Evolutionary conservation across 805 yeast species (phyloP), one percentile per base, ranked within the genome.

Genomic region (Saccharomycopsis selenospora): DNA sequence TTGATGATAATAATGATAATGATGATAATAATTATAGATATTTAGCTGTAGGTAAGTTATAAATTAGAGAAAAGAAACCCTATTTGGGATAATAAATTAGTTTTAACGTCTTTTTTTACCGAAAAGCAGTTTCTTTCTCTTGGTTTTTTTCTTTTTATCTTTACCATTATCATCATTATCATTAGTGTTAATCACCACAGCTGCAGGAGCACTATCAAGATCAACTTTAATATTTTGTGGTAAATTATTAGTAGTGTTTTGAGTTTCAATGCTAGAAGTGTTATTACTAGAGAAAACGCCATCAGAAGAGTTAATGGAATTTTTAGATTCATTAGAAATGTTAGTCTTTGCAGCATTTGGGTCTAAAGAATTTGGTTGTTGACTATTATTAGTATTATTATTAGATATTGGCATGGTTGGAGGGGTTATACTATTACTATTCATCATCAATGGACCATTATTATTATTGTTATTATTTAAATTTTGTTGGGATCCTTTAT

Each of bases 111-210:
- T 43, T 43, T 51, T 51, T 22, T 48, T 46, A 5, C 51, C 51
- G 41, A 51, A 51, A 45, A 52, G 45, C 5, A 42, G 36, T 48
- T 46, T 49, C 55, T 36, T 52, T 23, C 49, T 51, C 43, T 41
- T 36, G 29, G 43, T 49, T 43, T 49, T 46, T 14, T 41, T 45
- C 43, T 41, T 45, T 20, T 46, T 49, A 25, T 46, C 44, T 14
- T 46, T 44, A 3, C 20, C 28, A 30, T 46, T 46, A 28, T 27
- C 33, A 29, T 14, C 40, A 28, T 24, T 26, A 10, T 36, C 49
- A n/a, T 36, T 36, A 11, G 41, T 30, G 13, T 25, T 41, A 33
- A 38, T 25, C 2, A 41, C 25, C 3, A 30, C 26, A 18, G 25
- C 13, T 25, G 40, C 18, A 26, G 33, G 29, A 3, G 44, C 41